A percentile compares a stretch with the other conserved stretches of the same genome.
These are phyloP conservation scores for Euptelea pleiosperma DNA, from an alignment of 164 flowering plant genomes.

Conservation along the genomic window DNA sequence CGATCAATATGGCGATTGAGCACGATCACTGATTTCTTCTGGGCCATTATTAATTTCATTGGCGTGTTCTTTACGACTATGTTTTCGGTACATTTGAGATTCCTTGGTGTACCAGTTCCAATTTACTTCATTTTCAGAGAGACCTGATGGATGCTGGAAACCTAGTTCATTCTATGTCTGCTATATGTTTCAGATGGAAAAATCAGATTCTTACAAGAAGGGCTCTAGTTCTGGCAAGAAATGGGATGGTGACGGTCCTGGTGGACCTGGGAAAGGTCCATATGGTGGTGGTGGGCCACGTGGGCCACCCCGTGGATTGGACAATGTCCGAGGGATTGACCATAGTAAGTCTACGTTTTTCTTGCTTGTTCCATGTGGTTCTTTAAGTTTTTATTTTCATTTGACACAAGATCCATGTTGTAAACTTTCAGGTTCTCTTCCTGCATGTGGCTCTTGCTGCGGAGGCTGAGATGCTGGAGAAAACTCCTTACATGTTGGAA, in stretches of 20 bases:
- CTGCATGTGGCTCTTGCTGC: slow-evolving; percentile 98
- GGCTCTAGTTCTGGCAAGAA: slow-evolving; percentile 71
- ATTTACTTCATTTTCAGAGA: neutral
- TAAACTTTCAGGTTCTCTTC: slow-evolving; percentile 62
- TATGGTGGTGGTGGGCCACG: slow-evolving; percentile 90
- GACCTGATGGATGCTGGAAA: neutral
- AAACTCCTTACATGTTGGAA: neutral
- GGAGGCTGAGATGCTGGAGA: slow-evolving; percentile 39
- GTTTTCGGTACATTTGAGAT: slow-evolving; percentile 67
- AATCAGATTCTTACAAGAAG: slow-evolving; percentile 84
- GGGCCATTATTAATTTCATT: slow-evolving; percentile 73
- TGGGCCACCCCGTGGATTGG: slow-evolving; percentile 79
- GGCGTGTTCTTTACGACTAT: slow-evolving; percentile 71
- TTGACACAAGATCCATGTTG: neutral
- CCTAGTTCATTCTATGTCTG: slow-evolving; percentile 1
- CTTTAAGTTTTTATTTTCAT: neutral
- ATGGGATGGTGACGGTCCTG: slow-evolving; percentile 95
- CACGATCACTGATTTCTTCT: slow-evolving; percentile 77
- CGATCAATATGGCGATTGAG: slow-evolving; percentile 84
- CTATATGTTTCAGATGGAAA: slow-evolving; percentile 64
- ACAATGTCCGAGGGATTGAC: slow-evolving; percentile 85
- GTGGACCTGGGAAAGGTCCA: slow-evolving; percentile 89
- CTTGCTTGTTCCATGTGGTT: neutral
- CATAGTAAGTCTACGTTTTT: slow-evolving; percentile 56
- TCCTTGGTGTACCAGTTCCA: neutral